Base-by-base conservation (phyloP, 75 land plant genomes). In the Picea sitchensis region DNA sequence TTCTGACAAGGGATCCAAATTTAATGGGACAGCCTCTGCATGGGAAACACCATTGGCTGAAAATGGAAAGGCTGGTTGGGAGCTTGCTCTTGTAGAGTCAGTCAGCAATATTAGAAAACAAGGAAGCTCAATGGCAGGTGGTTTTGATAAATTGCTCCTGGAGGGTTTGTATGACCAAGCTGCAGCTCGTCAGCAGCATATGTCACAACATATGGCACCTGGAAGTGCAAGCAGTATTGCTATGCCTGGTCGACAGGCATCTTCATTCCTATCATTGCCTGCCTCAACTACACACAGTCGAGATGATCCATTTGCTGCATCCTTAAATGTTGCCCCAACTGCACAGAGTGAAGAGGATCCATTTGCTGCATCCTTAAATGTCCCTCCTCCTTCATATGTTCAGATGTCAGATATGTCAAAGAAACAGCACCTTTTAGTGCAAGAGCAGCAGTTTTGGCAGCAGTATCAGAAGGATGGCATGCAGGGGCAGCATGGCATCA, bases 201-300 rank as follows among this genome's bases (percentile, higher is more conserved):
- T 76, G 77, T 81, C 87, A 1, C 60, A 84, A 0, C 34, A 78
- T 31, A 76, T 78, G 56, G 62, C 77, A 23, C 89, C 88, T 2
- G 98, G 98, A 23, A 96, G 98, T 74, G 93, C 94, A 17, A 96
- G 98, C 80, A 96, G 98, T 81, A 93, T 94, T 65, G 95, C 93
- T 2, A 32, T 92, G 73, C 90, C 90, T 0, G 80, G 77, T 14
- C 82, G 79, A 14, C 90, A 86, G 2, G 41, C 77, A 38, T 82
- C 78, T 13, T 82, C 84, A 1, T 82, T 90, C 2, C 72, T 96
- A 73, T 97, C 98, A 20, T 83, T 96, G 47, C 97, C 97, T 18
- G 98, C 97, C 3, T 95, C 98, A 0, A 71, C 87, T 0, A 84
- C 84, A 3, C 85, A 87, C 77, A 74, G 81, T 34, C 86, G 84